Base-by-base conservation (phyloP, 1,139 yeast species). In the Sugiyamaella japonica region DNA sequence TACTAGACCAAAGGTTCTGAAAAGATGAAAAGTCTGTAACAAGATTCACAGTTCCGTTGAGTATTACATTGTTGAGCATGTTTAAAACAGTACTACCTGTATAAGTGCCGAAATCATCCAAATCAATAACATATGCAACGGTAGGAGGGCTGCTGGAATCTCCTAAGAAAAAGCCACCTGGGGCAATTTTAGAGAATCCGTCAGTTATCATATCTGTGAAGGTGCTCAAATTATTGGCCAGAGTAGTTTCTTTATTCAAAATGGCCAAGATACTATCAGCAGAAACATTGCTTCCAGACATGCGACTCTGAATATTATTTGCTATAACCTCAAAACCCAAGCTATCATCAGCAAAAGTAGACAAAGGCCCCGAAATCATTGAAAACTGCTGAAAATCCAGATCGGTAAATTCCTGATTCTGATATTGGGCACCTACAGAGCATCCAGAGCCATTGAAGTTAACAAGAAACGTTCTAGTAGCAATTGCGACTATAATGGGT, bases 141-240 rank as follows among this genome's bases (percentile, higher is more conserved):
- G 64, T 59, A 9, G 66, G 63, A 1, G 64, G 63, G 7, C 39
- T 37, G 12, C 12, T 28, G 13, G 45, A 25, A 13, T 53, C 46
- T 34, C 63, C 64, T 32, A 66, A n/a, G 42, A 45, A 70, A 16
- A 69, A 43, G 8, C 73, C 75, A 42, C 75, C 75, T 1, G 74
- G 73, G n/a, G 54, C 50, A 5, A 67, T 53, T 6, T 53, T 39
- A 5, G 63, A 29, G 53, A 56, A 65, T 50, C 68, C 63, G 2
- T 62, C 55, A 5, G 41, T 29, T 23, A 71, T 48, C 12, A 53
- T 58, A 10, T 50, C 48, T 28, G 52, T 39, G 50, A 68, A 69
- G 10, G 61, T 52, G 13, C 50, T 48, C 20, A 53, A 56, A 7
- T 61, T 56, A 38, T 58, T 47, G 6, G 59, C 65, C 39, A 59